Evolutionary conservation across 805 yeast genomes (phyloP), one percentile per base, ranked within the genome.

Genomic region (Scheffersomyces amazonensis): DNA sequence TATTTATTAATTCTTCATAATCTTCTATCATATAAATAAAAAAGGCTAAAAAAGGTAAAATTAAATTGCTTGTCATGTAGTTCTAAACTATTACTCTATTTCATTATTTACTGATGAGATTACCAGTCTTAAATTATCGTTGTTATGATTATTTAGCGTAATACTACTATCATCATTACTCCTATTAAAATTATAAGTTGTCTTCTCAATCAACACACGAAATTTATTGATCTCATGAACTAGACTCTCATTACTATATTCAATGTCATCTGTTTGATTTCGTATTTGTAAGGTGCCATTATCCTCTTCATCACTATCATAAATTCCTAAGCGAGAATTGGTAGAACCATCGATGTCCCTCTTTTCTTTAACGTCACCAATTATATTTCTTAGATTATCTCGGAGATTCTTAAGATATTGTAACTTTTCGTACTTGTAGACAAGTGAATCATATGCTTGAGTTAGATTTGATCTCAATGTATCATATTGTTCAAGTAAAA

Each of bases 401-500:
- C 37, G 25, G 10, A 53, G 31, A 31, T 38, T 31, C 18, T 40
- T 29, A 23, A 68, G 42, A 33, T 64, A 68, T 29, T 44, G 49
- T 20, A 56, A 38, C 44, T 68, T 68, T 20, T 58, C 54, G 27
- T 42, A 39, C 36, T 62, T 54, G 42, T 63, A 64, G n/a, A 35
- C 36, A 16, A 64, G 29, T 8, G 46, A 39, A 10, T 46, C 36
- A 35, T 58, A 47, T 16, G 57, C 18, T 2, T 39, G 41, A 1
- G 50, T 34, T 4, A 64, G 41, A 5, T 40, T 15, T 7, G 5
- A 6, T 32, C 64, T 43, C 15, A 55, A 13, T 6, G 24, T 33
- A 8, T 50, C 58, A 35, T 64, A 64, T n/a, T n/a, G n/a, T n/a
- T 41, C 34, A 7, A 52, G 32, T 13, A 27, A 8, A 18, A 42